A percentile compares a stretch with the other conserved stretches of the same genome.
phyloP scores from a whole-genome alignment of 208 protist species.

The Novymonas esmeraldas region DNA sequence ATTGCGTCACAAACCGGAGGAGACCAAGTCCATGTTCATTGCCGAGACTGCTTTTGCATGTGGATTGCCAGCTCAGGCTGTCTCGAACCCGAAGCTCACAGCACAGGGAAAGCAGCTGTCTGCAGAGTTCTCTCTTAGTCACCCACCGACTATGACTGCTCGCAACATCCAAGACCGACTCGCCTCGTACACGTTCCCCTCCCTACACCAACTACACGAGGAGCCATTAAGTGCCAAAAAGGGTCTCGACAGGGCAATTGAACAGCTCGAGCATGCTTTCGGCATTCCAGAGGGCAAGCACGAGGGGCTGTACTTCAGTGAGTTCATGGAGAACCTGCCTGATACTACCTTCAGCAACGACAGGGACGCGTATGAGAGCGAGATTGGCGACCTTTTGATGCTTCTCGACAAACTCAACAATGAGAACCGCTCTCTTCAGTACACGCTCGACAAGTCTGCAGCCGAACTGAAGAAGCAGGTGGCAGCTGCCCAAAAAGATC shows the following conservation, averaged over 20 bases:
- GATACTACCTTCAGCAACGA: slow-evolving; percentile 35
- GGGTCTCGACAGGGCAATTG: slow-evolving; percentile 56
- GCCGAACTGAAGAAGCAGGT: slow-evolving; percentile 50
- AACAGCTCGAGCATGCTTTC: slow-evolving; percentile 36
- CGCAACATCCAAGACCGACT: slow-evolving; percentile 37
- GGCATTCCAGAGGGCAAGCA: slow-evolving; percentile 38
- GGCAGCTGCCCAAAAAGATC: slow-evolving; percentile 45
- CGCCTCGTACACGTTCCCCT: slow-evolving; percentile 34
- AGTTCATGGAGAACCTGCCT: slow-evolving; percentile 50
- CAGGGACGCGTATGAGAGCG: slow-evolving; percentile 69
- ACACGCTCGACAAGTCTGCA: slow-evolving; percentile 50
- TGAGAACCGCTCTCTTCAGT: slow-evolving; percentile 59
- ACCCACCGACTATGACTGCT: slow-evolving; percentile 23
- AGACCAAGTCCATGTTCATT: slow-evolving; percentile 33
- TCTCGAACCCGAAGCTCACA: slow-evolving; percentile 30
- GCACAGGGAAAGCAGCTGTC: slow-evolving; percentile 22
- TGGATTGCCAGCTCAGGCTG: slow-evolving; percentile 34
- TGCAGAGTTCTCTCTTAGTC: slow-evolving; percentile 40
- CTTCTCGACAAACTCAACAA: slow-evolving; percentile 52
- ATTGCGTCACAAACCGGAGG: slow-evolving; percentile 48
- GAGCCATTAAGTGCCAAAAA: slow-evolving; percentile 27
- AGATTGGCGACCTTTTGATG: slow-evolving; percentile 64
- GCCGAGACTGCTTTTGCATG: slow-evolving; percentile 41
- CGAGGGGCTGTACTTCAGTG: slow-evolving; percentile 43
- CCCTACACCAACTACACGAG: slow-evolving; percentile 35